A percentile compares a stretch with the other conserved stretches of the same genome.
Conservation (phyloP, 2,329 filamentous ascomycete genomes). For the Hypoxylon sp. region DNA sequence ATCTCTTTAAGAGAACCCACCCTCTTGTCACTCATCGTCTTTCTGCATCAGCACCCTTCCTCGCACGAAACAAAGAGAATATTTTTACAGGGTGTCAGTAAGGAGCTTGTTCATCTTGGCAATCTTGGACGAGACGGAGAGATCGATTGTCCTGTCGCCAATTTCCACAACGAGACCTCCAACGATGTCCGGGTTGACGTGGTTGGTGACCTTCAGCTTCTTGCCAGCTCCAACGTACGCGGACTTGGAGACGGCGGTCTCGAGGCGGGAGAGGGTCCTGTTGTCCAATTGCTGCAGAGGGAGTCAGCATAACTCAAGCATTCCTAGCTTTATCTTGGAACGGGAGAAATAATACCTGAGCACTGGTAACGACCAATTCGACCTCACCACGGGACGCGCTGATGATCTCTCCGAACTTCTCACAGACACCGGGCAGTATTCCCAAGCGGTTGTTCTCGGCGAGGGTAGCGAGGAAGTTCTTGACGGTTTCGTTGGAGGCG, state of each 20-base stretch:
- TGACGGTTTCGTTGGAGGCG: conserved; percentile 81
- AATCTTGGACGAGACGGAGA: conserved; percentile 94
- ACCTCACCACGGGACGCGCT: conserved; percentile 91
- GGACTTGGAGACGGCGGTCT: conserved; percentile 90
- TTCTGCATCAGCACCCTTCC: conserved; percentile 28
- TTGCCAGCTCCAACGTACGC: conserved; percentile 88
- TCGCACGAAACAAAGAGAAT: conserved; percentile 48
- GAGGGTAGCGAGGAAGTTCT: conserved; percentile 91
- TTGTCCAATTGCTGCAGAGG: conserved; percentile 74
- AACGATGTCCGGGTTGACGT: conserved; percentile 94
- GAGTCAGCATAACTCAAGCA: conserved; percentile 42
- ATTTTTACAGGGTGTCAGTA: conserved; percentile 90
- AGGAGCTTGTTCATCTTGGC: conserved; percentile 99
- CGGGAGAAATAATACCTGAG: conserved; percentile 69
- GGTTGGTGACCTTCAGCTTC: conserved; percentile 97
- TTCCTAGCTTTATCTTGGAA: neutral
- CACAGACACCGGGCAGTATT: conserved; percentile 81
- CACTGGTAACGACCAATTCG: conserved; percentile 91
- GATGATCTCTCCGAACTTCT: conserved; percentile 91
- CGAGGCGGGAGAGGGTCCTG: conserved; percentile 86
- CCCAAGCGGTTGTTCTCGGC: conserved; percentile 97
- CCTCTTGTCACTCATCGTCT: conserved; percentile 40
- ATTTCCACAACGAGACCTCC: conserved; percentile 96
- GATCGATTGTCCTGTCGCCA: conserved; percentile 97
- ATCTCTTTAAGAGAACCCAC: conserved; percentile 40